Percentiles rank a stretch among this genome's conserved stretches.
Evolutionary conservation across 2,329 filamentous ascomycete genomes (phyloP).

Genomic region (Nemania sp.): DNA sequence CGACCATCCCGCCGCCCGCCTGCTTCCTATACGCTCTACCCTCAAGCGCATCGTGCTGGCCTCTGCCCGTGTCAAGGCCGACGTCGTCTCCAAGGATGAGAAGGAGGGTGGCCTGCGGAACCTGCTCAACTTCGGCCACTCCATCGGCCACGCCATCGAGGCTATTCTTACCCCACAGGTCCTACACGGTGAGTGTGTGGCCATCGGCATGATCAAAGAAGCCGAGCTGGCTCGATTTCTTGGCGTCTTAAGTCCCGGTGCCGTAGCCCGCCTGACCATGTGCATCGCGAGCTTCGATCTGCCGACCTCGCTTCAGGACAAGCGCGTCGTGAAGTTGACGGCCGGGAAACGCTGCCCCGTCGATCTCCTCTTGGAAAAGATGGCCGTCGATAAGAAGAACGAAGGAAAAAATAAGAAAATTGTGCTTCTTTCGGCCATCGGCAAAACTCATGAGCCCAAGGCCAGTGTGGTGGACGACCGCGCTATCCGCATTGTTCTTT

Average conservation of each 20-base stretch:
- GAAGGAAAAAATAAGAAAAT: constrained; percentile 95
- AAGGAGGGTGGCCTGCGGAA: constrained; percentile 92
- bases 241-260: constrained; percentile 81
- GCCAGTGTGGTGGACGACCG: constrained; percentile 88
- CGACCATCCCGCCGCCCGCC: constrained; percentile 57
- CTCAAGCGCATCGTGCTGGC: constrained; percentile 83
- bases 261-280: constrained; percentile 87
- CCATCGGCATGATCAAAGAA: constrained; percentile 98
- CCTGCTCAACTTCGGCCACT: constrained; percentile 95
- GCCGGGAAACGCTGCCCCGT: constrained; percentile 88
- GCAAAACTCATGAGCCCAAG: constrained; percentile 81
- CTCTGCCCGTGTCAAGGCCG: constrained; percentile 90
- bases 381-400: constrained; percentile 99
- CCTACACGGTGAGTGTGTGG: constrained; percentile 92
- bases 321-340: constrained; percentile 78
- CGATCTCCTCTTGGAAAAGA: constrained; percentile 83
- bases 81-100: constrained; percentile 93
- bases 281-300: constrained; percentile 94
- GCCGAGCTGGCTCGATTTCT: constrained; percentile 90
- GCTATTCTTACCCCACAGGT: constrained; percentile 94
- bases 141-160: constrained; percentile 95
- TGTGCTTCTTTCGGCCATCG: constrained; percentile 88
- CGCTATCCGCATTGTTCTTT: constrained; percentile 81
- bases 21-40: constrained; percentile 71
- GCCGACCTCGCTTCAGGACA: constrained; percentile 83